Conservation (phyloP, 495 filamentous ascomycete species). For the Podospora bellae-mahoneyi region DNA sequence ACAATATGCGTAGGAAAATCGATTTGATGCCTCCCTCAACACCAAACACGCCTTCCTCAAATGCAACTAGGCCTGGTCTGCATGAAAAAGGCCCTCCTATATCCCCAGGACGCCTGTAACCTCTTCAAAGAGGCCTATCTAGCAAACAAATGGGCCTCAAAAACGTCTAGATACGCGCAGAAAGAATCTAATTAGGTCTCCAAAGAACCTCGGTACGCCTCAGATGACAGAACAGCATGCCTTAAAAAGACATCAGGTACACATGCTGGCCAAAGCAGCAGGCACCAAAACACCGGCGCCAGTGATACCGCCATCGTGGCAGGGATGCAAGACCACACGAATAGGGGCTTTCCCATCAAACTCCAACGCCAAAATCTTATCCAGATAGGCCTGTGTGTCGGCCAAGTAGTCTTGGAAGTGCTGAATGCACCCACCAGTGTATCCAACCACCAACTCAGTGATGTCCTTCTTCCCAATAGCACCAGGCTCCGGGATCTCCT, state of each 20-base stretch:
- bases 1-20: background rate
- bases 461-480: background rate
- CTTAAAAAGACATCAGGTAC: background rate
- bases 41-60: background rate
- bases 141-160: background rate
- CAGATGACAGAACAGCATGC: background rate
- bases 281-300: constrained; percentile 74
- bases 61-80: background rate
- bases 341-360: constrained; percentile 53
- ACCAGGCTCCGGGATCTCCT: constrained; percentile 51
- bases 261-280: constrained; percentile 31
- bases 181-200: background rate
- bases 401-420: constrained; percentile 70
- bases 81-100: background rate
- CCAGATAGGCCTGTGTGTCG: constrained; percentile 64
- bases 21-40: background rate
- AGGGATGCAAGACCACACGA: constrained; percentile 62
- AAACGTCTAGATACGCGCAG: background rate
- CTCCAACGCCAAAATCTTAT: constrained; percentile 58
- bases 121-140: background rate
- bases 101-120: background rate
- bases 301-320: constrained; percentile 71
- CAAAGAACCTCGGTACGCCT: background rate
- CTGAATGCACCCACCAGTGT: constrained; percentile 74
- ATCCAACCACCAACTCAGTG: constrained; percentile 65